Evolutionary conservation across 2,329 filamentous ascomycete genomes (phyloP).

Genomic region (Alternaria arbusti): DNA sequence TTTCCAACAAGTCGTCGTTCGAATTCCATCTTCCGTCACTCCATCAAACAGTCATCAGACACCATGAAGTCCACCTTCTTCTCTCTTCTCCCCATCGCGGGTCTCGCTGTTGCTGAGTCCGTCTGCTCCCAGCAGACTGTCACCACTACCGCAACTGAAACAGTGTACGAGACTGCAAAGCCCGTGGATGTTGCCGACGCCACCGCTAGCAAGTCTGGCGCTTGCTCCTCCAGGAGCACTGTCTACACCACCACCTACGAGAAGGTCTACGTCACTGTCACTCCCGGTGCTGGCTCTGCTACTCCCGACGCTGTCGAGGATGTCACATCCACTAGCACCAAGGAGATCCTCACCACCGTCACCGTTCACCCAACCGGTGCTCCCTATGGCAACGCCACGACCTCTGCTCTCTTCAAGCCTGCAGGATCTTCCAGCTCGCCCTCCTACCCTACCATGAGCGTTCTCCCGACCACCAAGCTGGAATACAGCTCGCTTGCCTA

Average conservation of each 20-base stretch:
- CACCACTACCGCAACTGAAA: constrained; percentile 20
- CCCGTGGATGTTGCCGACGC: background rate
- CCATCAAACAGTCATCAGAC: constrained; percentile 5
- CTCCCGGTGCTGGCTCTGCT: constrained; percentile 1
- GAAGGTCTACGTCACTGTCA: constrained; percentile 34
- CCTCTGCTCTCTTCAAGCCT: constrained; percentile 7
- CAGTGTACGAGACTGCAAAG: constrained; percentile 11
- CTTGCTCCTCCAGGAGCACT: constrained; percentile 15
- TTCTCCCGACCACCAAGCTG: background rate
- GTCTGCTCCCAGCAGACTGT: constrained; percentile 27
- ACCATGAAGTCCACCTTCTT: constrained; percentile 38
- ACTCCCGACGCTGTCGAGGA: constrained; percentile 13
- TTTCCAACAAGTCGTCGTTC: constrained; percentile 11
- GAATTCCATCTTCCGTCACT: background rate
- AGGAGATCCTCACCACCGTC: constrained; percentile 21
- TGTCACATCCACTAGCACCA: constrained; percentile 20
- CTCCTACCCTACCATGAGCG: constrained; percentile 13
- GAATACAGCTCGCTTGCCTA: background rate
- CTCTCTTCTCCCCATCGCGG: constrained; percentile 33
- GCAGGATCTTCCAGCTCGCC: background rate
- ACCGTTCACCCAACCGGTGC: constrained; percentile 17
- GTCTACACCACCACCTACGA: constrained; percentile 26
- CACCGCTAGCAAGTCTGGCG: constrained; percentile 1
- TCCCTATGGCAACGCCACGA: constrained; percentile 16
- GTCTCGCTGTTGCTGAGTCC: constrained; percentile 34